Evolutionary conservation across 2,329 filamentous ascomycete species (phyloP), one percentile per base, ranked within the genome.

Genomic region (Aspergillus luchuensis): DNA sequence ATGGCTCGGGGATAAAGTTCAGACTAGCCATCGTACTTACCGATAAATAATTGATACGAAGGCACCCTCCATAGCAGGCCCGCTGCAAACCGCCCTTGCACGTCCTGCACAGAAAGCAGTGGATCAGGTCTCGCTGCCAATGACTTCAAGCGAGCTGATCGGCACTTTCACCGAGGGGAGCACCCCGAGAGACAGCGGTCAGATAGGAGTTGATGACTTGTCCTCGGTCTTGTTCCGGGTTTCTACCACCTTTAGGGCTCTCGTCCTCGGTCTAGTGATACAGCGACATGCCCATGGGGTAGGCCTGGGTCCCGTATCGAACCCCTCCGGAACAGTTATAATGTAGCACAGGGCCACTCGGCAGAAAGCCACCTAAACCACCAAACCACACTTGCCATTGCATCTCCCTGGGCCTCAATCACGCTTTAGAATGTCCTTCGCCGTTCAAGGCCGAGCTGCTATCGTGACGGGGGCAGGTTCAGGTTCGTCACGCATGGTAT

Each of bases 391-490:
- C 38, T 28, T 2, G 8, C 15, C 33, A 36, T 8, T 52, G 48
- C 28, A 15, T 11, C 11, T 19, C 5, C 10, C 21, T 36, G 17
- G 17, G 3, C 21, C 28, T 41, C 21, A 43, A 30, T 36, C 13
- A 2, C 19, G 15, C 10, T 13, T 48, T 13, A 65, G 47, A 6
- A 79, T 80, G 77, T 72, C 76, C 25, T 63, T 73, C 57, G 74
- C 74, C 13, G 77, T 83, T 19, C 67, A 76, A 55, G 79, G 77
- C 54, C 81, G 79, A 67, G 79, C 81, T 11, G 83, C 83, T 11
- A 82, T 85, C 50, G 74, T 85, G 30, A 85, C 83, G 10, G 83
- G 83, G 33, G 83, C 81, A 41, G 83, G 83, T 25, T 84, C 82
- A 50, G 83, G 82, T 80, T 70, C 62, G 71, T 69, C 15, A 54